These are phyloP conservation scores for Thraustochytrium striatum DNA, from an alignment of 352 stramenopile species.

Conservation along the genomic window DNA sequence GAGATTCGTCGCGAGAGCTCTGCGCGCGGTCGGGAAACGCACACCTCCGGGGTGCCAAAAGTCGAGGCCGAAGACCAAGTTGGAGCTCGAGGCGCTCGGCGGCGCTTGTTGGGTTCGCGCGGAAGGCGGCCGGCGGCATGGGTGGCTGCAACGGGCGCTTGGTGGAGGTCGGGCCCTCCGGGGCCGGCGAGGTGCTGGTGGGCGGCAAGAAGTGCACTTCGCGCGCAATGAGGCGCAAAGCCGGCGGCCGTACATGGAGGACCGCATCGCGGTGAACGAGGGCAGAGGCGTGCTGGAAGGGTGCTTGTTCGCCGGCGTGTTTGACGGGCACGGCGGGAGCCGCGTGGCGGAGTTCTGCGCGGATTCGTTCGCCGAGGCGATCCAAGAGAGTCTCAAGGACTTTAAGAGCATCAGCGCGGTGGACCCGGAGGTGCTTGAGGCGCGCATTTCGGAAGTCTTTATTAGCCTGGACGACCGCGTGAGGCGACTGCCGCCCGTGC, in stretches of 20 bases:
- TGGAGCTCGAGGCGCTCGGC: no score
- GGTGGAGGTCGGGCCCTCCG: no score
- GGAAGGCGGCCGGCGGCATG: no score
- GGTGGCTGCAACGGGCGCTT: no score
- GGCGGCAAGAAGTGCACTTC: neutral
- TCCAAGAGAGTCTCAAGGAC: neutral
- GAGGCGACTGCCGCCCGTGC: neutral
- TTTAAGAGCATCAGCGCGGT: neutral
- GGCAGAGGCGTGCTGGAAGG: neutral
- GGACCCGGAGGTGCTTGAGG: neutral
- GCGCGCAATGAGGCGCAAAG: neutral
- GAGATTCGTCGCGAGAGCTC: no score
- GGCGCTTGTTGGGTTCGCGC: no score
- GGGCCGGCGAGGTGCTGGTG: neutral
- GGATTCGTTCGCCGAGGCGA: neutral
- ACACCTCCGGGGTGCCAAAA: no score
- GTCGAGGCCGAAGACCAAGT: no score
- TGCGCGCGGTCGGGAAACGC: no score
- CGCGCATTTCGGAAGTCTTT: neutral
- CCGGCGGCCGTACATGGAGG: conserved; percentile 31
- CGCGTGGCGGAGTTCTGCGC: conserved; percentile 28
- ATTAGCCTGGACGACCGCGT: neutral
- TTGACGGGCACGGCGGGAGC: conserved; percentile 44
- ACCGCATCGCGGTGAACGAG: neutral
- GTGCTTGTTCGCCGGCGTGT: neutral